Evolutionary conservation across 139 green algal species (phyloP).

Genomic region (Chlamydomonas incerta): DNA sequence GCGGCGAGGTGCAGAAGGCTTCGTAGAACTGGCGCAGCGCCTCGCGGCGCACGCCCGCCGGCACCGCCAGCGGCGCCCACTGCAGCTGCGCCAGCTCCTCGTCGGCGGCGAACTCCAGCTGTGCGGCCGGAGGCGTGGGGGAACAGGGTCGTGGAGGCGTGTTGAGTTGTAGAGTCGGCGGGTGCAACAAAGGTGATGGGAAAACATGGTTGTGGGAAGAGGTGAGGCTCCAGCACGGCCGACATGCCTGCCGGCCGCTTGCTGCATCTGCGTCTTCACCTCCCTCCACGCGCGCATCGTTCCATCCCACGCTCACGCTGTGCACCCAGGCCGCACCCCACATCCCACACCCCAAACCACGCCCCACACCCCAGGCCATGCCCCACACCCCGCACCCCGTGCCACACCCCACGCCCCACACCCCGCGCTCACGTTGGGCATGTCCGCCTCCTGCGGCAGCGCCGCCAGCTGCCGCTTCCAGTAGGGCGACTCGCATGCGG

Average conservation of each 20-base stretch:
- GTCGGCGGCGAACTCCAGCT: slow-evolving; percentile 17
- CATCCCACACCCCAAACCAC: not conserved
- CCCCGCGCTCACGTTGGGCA: slow-evolving; percentile 3
- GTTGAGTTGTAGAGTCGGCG: no score
- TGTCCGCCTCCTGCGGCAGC: slow-evolving; percentile 6
- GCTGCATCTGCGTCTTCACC: no score
- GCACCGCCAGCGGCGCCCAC: slow-evolving; percentile 18
- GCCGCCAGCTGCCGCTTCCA: not conserved
- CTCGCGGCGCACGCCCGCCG: not conserved
- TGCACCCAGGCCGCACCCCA: no score
- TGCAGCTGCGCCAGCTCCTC: slow-evolving; percentile 26
- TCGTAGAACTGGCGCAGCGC: not conserved
- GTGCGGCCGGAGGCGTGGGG: not conserved
- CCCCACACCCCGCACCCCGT: not conserved
- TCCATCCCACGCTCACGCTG: no score
- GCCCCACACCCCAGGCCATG: not conserved
- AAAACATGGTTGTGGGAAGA: no score
- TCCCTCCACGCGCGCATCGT: no score
- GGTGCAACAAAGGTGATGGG: no score
- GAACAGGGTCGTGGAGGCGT: no score
- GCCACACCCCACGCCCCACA: not conserved
- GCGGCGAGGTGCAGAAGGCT: not conserved
- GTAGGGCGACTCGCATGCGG: not conserved
- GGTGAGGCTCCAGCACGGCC: no score
- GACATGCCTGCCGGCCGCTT: no score